Evolutionary conservation across 2,329 filamentous ascomycete species (phyloP).

Genomic region (Aspergillus luchuensis): DNA sequence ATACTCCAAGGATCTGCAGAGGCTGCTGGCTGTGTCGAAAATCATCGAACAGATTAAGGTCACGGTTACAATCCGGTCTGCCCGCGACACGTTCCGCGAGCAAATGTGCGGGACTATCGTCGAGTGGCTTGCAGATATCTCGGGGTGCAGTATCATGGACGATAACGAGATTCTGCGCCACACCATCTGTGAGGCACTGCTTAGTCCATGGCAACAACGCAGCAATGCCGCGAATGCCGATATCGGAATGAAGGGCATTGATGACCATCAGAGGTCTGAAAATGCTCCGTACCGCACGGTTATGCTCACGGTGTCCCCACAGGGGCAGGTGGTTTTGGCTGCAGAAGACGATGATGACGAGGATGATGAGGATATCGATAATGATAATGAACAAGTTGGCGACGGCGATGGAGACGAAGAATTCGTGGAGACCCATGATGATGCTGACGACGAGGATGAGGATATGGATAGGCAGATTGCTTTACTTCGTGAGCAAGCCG

Average conservation of each 20-base stretch:
- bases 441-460: constrained; percentile 51
- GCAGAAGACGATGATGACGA: constrained; percentile 52
- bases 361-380: constrained; percentile 35
- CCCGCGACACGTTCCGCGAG: constrained; percentile 92
- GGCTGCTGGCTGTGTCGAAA: constrained; percentile 74
- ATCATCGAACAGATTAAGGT: constrained; percentile 95
- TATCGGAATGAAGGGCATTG: constrained; percentile 75
- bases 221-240: constrained; percentile 78
- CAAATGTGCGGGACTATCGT: constrained; percentile 99
- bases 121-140: constrained; percentile 92
- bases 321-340: constrained; percentile 47
- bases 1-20: constrained; percentile 70
- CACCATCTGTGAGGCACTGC: constrained; percentile 86
- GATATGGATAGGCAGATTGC: constrained; percentile 33
- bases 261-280: constrained; percentile 76
- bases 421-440: constrained; percentile 43
- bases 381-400: constrained; percentile 42
- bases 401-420: constrained; percentile 53
- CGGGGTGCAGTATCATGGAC: constrained; percentile 79
- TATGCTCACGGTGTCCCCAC: constrained; percentile 44
- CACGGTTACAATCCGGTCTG: constrained; percentile 89
- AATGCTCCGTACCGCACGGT: constrained; percentile 40
- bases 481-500: constrained; percentile 21
- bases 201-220: constrained; percentile 83
- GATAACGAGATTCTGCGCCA: constrained; percentile 78